phyloP scores from a whole-genome alignment of 139 green algal species.

The Ostreobium quekettii region DNA sequence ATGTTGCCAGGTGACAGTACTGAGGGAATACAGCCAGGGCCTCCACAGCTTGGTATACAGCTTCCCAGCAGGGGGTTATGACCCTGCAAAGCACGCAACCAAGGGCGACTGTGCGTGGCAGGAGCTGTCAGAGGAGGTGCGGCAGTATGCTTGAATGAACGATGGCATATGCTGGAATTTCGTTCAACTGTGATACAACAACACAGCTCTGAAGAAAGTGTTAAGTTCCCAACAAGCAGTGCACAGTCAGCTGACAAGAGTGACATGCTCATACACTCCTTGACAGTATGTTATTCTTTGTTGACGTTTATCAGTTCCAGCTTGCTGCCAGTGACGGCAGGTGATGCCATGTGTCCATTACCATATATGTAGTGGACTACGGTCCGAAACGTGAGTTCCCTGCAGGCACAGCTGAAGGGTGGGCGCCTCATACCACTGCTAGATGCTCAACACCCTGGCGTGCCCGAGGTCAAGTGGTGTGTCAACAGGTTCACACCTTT shows the following conservation, averaged over 20 bases:
- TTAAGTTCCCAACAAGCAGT: too few relatives aligned
- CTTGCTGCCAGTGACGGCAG: too few relatives aligned
- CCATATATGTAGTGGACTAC: too few relatives aligned
- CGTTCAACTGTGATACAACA: slow-evolving; percentile 5
- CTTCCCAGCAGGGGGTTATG: slow-evolving; percentile 61
- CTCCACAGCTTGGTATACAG: slow-evolving; percentile 53
- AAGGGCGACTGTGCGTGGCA: slow-evolving; percentile 39
- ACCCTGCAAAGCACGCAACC: slow-evolving; percentile 43
- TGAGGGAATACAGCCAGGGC: slow-evolving; percentile 66
- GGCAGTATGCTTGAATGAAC: too few relatives aligned
- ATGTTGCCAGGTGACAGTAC: slow-evolving; percentile 61
- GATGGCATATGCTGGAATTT: too few relatives aligned
- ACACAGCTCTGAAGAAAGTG: too few relatives aligned
- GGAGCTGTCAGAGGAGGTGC: slow-evolving; percentile 69
- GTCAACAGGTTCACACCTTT: slow-evolving; percentile 67
- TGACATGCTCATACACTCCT: too few relatives aligned
- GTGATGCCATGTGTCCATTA: too few relatives aligned
- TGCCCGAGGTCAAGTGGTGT: slow-evolving; percentile 82
- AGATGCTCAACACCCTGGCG: slow-evolving; percentile 39
- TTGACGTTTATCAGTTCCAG: too few relatives aligned
- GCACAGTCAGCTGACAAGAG: too few relatives aligned
- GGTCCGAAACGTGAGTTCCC: not conserved
- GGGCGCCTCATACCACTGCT: slow-evolving; percentile 56
- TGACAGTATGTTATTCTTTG: too few relatives aligned
- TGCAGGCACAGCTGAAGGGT: slow-evolving; percentile 55